phyloP scores from a whole-genome alignment of 2,329 filamentous ascomycete genomes.

The Penicillium thymicola region DNA sequence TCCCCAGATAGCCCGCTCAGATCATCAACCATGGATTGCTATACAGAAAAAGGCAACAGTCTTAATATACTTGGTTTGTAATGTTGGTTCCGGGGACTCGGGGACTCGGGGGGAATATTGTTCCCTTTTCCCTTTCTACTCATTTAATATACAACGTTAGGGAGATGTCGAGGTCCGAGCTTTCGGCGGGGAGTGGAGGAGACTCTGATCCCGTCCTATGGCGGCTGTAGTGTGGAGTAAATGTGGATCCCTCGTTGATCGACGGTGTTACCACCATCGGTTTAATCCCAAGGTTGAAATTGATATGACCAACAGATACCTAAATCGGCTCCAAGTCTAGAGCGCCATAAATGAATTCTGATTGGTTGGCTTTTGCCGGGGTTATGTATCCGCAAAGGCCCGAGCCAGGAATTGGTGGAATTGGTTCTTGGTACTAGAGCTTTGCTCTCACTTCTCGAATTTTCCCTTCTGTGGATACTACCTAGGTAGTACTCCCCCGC shows the following conservation, averaged over 20 bases:
- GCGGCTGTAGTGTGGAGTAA: neutral
- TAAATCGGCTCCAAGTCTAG: neutral
- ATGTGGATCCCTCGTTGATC: neutral
- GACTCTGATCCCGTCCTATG: neutral
- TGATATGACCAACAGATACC: neutral
- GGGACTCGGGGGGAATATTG: neutral
- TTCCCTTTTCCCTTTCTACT: neutral
- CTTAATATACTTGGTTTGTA: neutral
- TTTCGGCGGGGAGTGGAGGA: neutral
- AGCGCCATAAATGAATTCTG: neutral
- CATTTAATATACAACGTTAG: neutral
- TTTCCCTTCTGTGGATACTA: neutral
- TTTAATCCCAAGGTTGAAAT: neutral
- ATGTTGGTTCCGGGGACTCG: neutral
- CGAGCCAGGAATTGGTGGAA: neutral
- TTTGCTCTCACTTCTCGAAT: neutral
- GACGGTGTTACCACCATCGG: neutral
- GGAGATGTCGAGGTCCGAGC: neutral
- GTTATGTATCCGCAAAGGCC: neutral
- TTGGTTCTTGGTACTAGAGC: neutral
- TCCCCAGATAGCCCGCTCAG: neutral
- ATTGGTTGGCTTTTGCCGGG: neutral
- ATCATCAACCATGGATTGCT: constrained; percentile 1
- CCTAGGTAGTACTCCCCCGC: neutral
- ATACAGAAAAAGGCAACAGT: neutral